phyloP scores from a whole-genome alignment of 2,329 filamentous ascomycete genomes.

The Cadophora sp. region DNA sequence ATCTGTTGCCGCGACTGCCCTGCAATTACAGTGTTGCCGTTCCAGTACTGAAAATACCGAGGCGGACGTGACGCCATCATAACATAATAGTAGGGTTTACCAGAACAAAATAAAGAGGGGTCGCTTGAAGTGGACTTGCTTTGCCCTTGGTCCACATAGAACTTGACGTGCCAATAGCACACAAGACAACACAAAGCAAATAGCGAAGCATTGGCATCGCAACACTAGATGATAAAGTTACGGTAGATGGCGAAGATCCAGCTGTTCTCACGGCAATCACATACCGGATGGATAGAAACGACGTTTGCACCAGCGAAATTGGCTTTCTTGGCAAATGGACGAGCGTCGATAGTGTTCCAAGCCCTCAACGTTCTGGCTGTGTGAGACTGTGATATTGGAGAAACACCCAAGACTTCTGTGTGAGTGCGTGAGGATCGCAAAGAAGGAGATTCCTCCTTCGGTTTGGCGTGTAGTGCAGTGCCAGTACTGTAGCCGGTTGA shows the following conservation, averaged over 20 bases:
- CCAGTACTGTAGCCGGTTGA: not conserved
- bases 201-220: conserved; percentile 1
- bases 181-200: not conserved
- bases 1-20: conserved; percentile 22
- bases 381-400: not conserved
- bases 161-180: not conserved
- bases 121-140: not conserved
- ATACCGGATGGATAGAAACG: not conserved
- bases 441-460: not conserved
- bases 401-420: not conserved
- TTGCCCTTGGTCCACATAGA: not conserved
- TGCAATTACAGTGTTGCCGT: not conserved
- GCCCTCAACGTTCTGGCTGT: conserved; percentile 1
- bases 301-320: not conserved
- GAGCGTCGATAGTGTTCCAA: conserved; percentile 12
- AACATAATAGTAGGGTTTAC: not conserved
- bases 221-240: conserved; percentile 10
- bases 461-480: not conserved
- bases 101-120: conserved; percentile 3
- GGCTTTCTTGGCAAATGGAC: conserved; percentile 6
- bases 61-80: not conserved
- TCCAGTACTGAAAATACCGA: not conserved
- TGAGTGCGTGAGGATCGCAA: not conserved
- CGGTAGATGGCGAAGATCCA: conserved; percentile 9
- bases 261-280: not conserved